These are phyloP conservation scores for Cenchrus americanus DNA, from an alignment of 176 grass and related monocot genomes.

Conservation along the genomic window DNA sequence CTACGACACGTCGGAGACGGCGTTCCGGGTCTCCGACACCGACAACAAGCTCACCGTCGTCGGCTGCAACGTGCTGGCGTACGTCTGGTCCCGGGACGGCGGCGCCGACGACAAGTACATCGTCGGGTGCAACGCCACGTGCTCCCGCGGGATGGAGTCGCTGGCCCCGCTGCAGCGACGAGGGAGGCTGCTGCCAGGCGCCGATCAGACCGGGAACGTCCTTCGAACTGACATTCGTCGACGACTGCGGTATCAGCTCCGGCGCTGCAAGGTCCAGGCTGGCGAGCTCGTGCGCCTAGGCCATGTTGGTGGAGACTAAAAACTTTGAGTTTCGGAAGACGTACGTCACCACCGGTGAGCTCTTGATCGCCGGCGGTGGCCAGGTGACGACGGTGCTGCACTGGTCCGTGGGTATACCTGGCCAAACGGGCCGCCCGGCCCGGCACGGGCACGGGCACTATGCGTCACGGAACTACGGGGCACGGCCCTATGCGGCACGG, in stretches of 20 bases:
- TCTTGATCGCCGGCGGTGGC: not conserved
- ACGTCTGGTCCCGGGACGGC: not conserved
- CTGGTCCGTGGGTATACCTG: conserved; percentile 33
- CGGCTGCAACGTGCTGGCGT: conserved; percentile 52
- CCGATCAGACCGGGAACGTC: conserved; percentile 32
- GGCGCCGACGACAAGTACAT: conserved; percentile 7
- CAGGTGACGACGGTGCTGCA: conserved; percentile 43
- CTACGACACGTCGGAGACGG: not conserved
- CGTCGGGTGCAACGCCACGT: conserved; percentile 17
- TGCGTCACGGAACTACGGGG: no score
- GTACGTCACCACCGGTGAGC: not conserved
- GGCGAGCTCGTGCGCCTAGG: conserved; percentile 42
- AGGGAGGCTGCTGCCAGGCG: conserved; percentile 43
- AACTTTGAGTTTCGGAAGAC: conserved; percentile 34
- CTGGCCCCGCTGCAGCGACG: not conserved
- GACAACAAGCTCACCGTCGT: conserved; percentile 53
- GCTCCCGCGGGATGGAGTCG: not conserved
- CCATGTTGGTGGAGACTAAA: conserved; percentile 44
- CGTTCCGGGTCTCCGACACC: not conserved
- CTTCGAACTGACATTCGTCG: conserved; percentile 10
- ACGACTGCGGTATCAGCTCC: not conserved
- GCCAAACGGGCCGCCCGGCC: no score
- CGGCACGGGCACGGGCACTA: no score
- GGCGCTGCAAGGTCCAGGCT: no score
- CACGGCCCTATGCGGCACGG: no score